Conservation (phyloP, 768 basidiomycete species). For the Nidularia pulvinata region DNA sequence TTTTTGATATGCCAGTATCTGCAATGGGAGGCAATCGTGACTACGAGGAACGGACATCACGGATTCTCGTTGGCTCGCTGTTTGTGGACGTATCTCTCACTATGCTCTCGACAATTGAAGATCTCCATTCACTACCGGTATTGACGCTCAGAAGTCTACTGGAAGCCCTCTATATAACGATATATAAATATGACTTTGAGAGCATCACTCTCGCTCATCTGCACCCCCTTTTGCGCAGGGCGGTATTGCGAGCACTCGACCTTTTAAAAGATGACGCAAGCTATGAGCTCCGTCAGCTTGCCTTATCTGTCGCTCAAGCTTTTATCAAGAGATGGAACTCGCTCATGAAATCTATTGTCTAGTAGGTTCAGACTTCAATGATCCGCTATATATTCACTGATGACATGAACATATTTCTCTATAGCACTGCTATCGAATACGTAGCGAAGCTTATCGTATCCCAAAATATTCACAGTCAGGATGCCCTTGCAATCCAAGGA, state of each 20-base stretch:
- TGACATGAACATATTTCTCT: background rate
- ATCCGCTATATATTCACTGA: background rate
- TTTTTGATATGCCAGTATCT: slow-evolving; percentile 45
- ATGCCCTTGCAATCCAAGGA: slow-evolving; percentile 58
- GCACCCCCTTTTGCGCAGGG: slow-evolving; percentile 48
- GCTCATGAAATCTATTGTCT: slow-evolving; percentile 50
- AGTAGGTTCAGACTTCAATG: slow-evolving; percentile 31
- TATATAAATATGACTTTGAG: slow-evolving; percentile 78
- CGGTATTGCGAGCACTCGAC: slow-evolving; percentile 50
- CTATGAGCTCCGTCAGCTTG: slow-evolving; percentile 68
- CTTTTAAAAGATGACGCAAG: slow-evolving; percentile 52
- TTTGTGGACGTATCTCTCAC: slow-evolving; percentile 63
- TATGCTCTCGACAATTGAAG: slow-evolving; percentile 43
- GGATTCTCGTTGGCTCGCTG: slow-evolving; percentile 56
- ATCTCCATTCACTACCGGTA: slow-evolving; percentile 49
- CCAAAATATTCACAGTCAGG: slow-evolving; percentile 50
- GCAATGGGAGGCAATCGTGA: slow-evolving; percentile 22
- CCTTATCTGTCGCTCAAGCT: slow-evolving; percentile 58
- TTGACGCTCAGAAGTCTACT: slow-evolving; percentile 59
- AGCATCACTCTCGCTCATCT: slow-evolving; percentile 51
- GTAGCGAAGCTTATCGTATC: slow-evolving; percentile 45
- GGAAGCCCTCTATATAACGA: slow-evolving; percentile 62
- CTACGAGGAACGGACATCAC: slow-evolving; percentile 38
- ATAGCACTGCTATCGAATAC: slow-evolving; percentile 32
- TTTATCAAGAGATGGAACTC: slow-evolving; percentile 62